Percentiles rank a stretch among this genome's conserved stretches.
phyloP scores from a whole-genome alignment of 1,284 basidiomycete species.

The Anthracocystis walkeri region DNA sequence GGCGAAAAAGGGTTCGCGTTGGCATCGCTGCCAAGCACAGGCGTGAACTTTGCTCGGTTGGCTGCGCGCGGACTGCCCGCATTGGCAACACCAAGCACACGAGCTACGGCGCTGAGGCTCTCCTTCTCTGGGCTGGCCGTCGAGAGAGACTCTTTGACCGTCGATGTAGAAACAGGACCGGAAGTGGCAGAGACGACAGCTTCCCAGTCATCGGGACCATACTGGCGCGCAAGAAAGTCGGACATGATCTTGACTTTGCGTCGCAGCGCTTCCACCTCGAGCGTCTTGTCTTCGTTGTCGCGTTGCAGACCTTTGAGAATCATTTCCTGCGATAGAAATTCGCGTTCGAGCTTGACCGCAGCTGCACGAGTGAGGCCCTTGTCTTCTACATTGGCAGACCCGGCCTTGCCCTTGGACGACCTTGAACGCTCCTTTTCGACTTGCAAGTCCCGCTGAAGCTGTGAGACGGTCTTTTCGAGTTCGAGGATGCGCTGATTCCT shows the following conservation, averaged over 20 bases:
- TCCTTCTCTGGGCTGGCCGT: constrained; percentile 38
- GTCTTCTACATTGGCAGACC: constrained; percentile 4
- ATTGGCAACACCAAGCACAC: constrained; percentile 24
- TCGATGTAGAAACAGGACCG: not conserved
- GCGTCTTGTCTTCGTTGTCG: constrained; percentile 63
- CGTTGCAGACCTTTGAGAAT: constrained; percentile 61
- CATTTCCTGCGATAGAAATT: constrained; percentile 61
- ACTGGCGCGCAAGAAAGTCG: constrained; percentile 51
- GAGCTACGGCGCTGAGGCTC: constrained; percentile 37
- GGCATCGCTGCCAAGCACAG: constrained; percentile 22
- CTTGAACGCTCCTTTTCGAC: constrained; percentile 36
- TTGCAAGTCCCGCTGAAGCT: constrained; percentile 38
- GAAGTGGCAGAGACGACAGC: constrained; percentile 42
- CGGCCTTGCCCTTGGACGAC: constrained; percentile 13
- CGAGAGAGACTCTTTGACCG: constrained; percentile 9
- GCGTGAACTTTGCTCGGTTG: constrained; percentile 22
- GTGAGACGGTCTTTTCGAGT: constrained; percentile 39
- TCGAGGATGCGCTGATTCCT: constrained; percentile 50
- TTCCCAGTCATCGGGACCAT: constrained; percentile 58
- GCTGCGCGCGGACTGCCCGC: constrained; percentile 30
- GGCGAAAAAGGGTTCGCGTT: constrained; percentile 35
- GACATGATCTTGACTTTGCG: constrained; percentile 55
- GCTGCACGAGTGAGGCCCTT: constrained; percentile 50
- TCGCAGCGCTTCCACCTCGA: constrained; percentile 55
- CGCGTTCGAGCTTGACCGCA: constrained; percentile 57